Evolutionary conservation across 1,139 yeast species (phyloP).

Genomic region (Sugiyamaella novakii): DNA sequence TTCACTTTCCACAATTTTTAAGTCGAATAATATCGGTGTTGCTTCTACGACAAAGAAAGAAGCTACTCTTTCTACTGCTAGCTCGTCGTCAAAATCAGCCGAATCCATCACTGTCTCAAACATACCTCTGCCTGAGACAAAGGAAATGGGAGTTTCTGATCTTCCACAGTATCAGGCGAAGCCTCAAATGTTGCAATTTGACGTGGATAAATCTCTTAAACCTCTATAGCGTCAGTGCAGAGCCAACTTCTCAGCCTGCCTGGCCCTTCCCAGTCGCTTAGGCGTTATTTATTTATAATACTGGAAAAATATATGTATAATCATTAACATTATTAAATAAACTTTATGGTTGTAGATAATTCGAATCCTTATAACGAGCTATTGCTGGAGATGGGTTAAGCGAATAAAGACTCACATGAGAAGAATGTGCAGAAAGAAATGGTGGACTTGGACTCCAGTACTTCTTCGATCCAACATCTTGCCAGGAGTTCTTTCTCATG

Average conservation of each 20-base stretch:
- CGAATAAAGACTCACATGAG: conserved; percentile 24
- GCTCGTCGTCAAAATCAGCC: not conserved
- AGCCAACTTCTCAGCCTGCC: not conserved
- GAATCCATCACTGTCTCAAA: not conserved
- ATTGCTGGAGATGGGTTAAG: conserved; percentile 20
- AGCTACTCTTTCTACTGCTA: not conserved
- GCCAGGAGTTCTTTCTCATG: conserved; percentile 22
- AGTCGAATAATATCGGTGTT: not conserved
- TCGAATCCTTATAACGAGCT: conserved; percentile 18
- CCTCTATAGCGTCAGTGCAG: not conserved
- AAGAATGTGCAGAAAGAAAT: conserved; percentile 23
- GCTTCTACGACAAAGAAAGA: not conserved
- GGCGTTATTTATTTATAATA: conserved; percentile 9
- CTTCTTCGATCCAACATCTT: conserved; percentile 23
- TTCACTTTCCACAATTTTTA: conserved; percentile 5
- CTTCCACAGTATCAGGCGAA: not conserved
- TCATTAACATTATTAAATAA: conserved; percentile 10
- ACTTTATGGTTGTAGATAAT: conserved; percentile 6
- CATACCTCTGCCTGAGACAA: not conserved
- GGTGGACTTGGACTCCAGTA: conserved; percentile 27
- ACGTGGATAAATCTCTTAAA: conserved; percentile 1
- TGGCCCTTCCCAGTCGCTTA: not conserved
- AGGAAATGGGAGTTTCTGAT: conserved; percentile 1
- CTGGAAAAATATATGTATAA: not conserved
- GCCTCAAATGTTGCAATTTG: conserved; percentile 8